Conservation (phyloP, 140 eudicot species). For the Cichorium intybus region DNA sequence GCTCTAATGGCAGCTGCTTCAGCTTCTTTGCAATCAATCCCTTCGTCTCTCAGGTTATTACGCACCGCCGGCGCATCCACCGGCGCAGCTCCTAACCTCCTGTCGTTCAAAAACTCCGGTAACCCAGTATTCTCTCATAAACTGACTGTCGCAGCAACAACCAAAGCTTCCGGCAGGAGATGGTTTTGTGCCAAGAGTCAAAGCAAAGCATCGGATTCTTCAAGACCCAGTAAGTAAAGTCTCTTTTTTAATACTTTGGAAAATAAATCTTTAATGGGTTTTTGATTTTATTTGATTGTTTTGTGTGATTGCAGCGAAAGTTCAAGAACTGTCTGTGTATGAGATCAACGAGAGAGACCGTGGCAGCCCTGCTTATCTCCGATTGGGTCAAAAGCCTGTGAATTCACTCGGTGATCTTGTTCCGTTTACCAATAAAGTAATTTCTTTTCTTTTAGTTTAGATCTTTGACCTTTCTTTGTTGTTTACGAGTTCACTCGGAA, state of each 20-base stretch:
- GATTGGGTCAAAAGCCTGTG: slow-evolving; percentile 71
- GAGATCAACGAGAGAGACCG: slow-evolving; percentile 94
- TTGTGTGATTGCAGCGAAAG: slow-evolving; percentile 40
- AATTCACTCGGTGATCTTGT: slow-evolving; percentile 84
- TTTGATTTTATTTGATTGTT: not conserved
- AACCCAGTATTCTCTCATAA: slow-evolving; percentile 25
- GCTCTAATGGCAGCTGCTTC: slow-evolving; percentile 47
- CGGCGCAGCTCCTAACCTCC: not conserved
- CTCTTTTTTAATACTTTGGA: not conserved
- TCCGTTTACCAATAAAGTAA: slow-evolving; percentile 77
- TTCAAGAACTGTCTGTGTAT: slow-evolving; percentile 67
- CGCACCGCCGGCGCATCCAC: slow-evolving; percentile 18
- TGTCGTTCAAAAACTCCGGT: slow-evolving; percentile 27
- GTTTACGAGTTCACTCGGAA: not conserved
- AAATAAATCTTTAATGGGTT: not conserved
- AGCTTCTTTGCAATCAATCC: slow-evolving; percentile 34
- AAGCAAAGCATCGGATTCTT: slow-evolving; percentile 35
- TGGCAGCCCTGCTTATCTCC: slow-evolving; percentile 86
- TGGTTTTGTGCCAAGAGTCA: slow-evolving; percentile 43
- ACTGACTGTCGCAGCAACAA: slow-evolving; percentile 15
- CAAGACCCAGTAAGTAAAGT: slow-evolving; percentile 49
- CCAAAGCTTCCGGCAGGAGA: slow-evolving; percentile 21
- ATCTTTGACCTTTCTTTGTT: not conserved
- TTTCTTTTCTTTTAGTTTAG: not conserved
- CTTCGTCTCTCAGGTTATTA: slow-evolving; percentile 39